Evolutionary conservation across 768 basidiomycete species (phyloP), one percentile per base, ranked within the genome.

Genomic region (Leccinum ochraceum): DNA sequence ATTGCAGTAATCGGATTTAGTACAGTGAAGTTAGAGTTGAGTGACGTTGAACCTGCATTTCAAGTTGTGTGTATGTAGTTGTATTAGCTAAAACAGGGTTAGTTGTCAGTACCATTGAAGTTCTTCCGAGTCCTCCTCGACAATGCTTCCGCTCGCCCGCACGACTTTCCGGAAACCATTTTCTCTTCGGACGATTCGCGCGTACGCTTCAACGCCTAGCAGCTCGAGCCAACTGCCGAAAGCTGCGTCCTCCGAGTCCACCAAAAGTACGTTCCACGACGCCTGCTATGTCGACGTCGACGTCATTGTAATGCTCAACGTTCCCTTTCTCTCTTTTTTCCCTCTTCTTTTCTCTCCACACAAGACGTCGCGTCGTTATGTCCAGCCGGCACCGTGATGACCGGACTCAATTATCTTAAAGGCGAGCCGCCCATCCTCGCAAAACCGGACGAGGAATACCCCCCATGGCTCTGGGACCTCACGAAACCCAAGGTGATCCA

Each of bases 381-480:
- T 72, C 67, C 80, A 7, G 77, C 85, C 14, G 88, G 89, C 60
- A 94, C 92, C 8, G 77, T 90, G 5, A 72, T 97, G n/a, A 78
- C 79, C n/a, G 94, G 94, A 3, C 69, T 91, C 6, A 88, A 90
- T 67, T 94, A 92, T 68, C 79, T 94, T 56, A 96, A 96, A 73
- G 87, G 84, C 56, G 90, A 95, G 69, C 76, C 83, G 0, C 86
- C 91, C 6, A 85, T 95, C 0, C 72, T 92, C 24, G 91, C 95
- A 2, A 75, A 81, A 11, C 78, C 89, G 0, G 95, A 97, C 73
- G 88, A 90, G 49, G 86, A 87, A 65, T 96, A 97, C 72, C 95
- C 95, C 3, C 72, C 83, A 7, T 97, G 95, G 95, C 73, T 97
- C 44, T 97, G 95, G 95, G 86, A 81, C 14, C 69, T 94, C 42